Evolutionary conservation across 495 filamentous ascomycete genomes (phyloP), one percentile per base, ranked within the genome.

Genomic region (Penicillium desertorum): DNA sequence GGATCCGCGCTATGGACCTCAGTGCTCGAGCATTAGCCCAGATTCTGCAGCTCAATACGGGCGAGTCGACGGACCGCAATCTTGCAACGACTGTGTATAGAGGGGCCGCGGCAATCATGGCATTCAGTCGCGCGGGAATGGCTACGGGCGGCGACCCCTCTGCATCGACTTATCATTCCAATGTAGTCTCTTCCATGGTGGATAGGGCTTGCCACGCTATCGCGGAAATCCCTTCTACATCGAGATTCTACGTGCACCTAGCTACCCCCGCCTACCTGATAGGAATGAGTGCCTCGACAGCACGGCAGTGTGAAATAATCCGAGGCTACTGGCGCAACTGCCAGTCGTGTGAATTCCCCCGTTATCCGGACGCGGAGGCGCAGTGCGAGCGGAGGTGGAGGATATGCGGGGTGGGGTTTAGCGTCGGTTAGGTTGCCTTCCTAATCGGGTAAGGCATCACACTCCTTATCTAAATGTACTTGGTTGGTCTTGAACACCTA

Each of bases 291-390:
- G 68, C 65, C 12, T 62, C 57, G 10, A 57, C 48, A 2, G 16
- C 56, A 7, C 17, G 27, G 11, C 68, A 71, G 48, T 67, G 62
- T 45, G 68, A 71, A 30, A 53, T 65, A 46, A 48, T 69, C 29
- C 53, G 66, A 44, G 43, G 12, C 1, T 69, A 69, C 54, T 71
- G 68, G 68, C 60, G 59, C 17, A 69, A 67, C 43, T 71, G 66
- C 41, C 65, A 53, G 49, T 41, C 55, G 5, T 66, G 62, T 22
- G 64, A 69, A 37, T 67, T 69, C 46, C 68, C 68, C 22, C 46
- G 66, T 32, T 71, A 71, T 63, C 68, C 66, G 50, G 66, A 69
- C 57, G 68, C 57, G 20, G 63, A 67, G 54, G 61, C 61, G 22
- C 66, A 62, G 34, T 71, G 68, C 23, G 68, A 71, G 55, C 23